Conservation (phyloP, 768 basidiomycete genomes). For the Mycena leptocephala region DNA sequence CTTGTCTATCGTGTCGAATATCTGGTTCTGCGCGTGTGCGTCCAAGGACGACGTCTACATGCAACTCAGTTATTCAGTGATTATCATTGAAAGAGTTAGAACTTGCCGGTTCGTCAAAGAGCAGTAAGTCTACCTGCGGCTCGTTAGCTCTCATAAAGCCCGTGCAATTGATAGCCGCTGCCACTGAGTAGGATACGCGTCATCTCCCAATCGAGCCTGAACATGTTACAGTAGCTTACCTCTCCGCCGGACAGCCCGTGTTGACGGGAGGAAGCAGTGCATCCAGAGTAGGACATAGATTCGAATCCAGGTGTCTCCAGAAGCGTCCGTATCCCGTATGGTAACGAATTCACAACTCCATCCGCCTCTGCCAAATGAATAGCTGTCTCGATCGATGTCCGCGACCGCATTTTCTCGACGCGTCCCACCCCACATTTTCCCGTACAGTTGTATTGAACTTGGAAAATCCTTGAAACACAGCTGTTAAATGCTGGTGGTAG, state of each 20-base stretch:
- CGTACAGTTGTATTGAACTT: constrained; percentile 84
- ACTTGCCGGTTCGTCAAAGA: constrained; percentile 90
- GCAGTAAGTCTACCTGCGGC: constrained; percentile 82
- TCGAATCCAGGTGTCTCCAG: constrained; percentile 78
- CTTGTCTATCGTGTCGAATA: constrained; percentile 83
- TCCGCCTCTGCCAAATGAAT: constrained; percentile 82
- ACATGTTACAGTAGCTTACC: constrained; percentile 59
- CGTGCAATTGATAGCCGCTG: constrained; percentile 90
- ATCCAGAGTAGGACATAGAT: constrained; percentile 63
- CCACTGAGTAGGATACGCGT: constrained; percentile 69
- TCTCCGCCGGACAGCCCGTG: constrained; percentile 91
- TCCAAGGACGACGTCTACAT: constrained; percentile 85
- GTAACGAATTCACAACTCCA: constrained; percentile 74
- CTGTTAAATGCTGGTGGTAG: constrained; percentile 83
- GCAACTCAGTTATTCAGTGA: constrained; percentile 9
- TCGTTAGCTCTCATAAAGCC: constrained; percentile 89
- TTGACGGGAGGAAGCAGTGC: constrained; percentile 54
- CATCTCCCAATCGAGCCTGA: constrained; percentile 8
- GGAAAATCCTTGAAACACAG: constrained; percentile 90
- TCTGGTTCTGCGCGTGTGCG: constrained; percentile 83
- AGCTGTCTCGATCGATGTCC: constrained; percentile 74
- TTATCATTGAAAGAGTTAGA: neutral
- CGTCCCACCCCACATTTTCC: constrained; percentile 90
- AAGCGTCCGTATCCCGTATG: constrained; percentile 81
- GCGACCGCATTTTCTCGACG: constrained; percentile 73